Evolutionary conservation across 2,329 filamentous ascomycete genomes (phyloP), one percentile per base, ranked within the genome.

Genomic region (Fusarium abutilonis): DNA sequence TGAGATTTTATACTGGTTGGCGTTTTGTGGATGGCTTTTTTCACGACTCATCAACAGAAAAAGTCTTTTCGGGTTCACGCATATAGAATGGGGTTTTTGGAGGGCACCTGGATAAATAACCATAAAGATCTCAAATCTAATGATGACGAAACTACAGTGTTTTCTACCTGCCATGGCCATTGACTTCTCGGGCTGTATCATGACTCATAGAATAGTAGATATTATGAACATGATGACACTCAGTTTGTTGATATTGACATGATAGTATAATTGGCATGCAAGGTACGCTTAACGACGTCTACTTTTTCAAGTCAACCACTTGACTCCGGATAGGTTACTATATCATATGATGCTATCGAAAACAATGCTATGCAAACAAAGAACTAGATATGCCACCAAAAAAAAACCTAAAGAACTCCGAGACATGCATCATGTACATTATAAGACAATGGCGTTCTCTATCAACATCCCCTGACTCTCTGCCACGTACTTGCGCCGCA

Each of bases 401-500:
- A 51, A 42, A 51, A 52, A 47, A 67, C 19, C 19, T 19, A 19
- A 19, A 19, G 19, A 19, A 67, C 66, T 64, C 67, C 56, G 36
- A 70, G 57, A 69, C 50, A 65, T 65, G 57, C 60, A 68, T 57
- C 17, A 46, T 31, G 38, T 55, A 52, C 51, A 40, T 68, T 69
- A 78, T 39, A 79, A 55, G 13, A 96, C 86, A 70, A 93, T 81
- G 67, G 96, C 78, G 79, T 97, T 97, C 44, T 83, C 84, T 68
- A 98, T 91, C 62, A 85, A 82, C 40, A 93, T 77, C 0, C 93
- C 93, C 75, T 94, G 88, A 62, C 92, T 96, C 72, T 90, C 86
- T 39, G 97, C 87, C 70, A 86, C 86, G 75, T 93, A 97, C 69
- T 91, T 82, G 73, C 93, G 84, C 71, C 90, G 86, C 60, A 97